Evolutionary conservation across 495 filamentous ascomycete genomes (phyloP), one percentile per base, ranked within the genome.

Genomic region (Podospora tetraspora): DNA sequence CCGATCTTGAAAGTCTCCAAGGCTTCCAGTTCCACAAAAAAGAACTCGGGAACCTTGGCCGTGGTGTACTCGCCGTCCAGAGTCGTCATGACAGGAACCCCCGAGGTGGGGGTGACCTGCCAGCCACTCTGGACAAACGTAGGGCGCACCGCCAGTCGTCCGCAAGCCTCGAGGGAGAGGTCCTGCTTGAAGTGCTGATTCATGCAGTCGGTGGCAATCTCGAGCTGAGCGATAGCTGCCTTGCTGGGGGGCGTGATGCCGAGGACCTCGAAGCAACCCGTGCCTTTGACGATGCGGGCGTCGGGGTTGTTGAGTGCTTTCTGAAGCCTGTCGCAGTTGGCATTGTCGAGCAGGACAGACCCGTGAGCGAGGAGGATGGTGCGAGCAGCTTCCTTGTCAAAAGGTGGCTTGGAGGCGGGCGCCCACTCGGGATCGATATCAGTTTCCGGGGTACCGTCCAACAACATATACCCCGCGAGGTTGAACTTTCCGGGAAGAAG

Each of bases 401-500:
- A 64, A 57, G 16, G 57, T 25, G 19, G 71, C 68, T 73, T 69
- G 25, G 74, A 30, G 62, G 52, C 57, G 30, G 34, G 34, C 34
- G n/a, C 12, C 16, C n/a, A 58, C 24, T 66, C 52, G 7, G 21
- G 30, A 29, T 64, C 62, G 8, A 27, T 66, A 9, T 22, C 22
- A 21, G 57, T 56, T 1, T 73, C 52, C 9, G 63, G 57, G 1
- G 60, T 32, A 24, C 78, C 64, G 64, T 61, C 71, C 67, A 78
- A 77, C 11, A 81, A 70, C 16, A 62, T 34, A 30, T 57, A 27
- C 21, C 75, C 74, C 19, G 86, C 84, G n/a, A 72, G 76, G 73
- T 96, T 93, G 84, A 97, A 97, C 59, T 79, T 71, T 6, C 94
- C 93, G 0, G 92, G 93, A 8, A 91, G 83, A 2, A 77, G 66